phyloP scores from a whole-genome alignment of 2,329 filamentous ascomycete genomes.

The Achaetomium macrosporum region DNA sequence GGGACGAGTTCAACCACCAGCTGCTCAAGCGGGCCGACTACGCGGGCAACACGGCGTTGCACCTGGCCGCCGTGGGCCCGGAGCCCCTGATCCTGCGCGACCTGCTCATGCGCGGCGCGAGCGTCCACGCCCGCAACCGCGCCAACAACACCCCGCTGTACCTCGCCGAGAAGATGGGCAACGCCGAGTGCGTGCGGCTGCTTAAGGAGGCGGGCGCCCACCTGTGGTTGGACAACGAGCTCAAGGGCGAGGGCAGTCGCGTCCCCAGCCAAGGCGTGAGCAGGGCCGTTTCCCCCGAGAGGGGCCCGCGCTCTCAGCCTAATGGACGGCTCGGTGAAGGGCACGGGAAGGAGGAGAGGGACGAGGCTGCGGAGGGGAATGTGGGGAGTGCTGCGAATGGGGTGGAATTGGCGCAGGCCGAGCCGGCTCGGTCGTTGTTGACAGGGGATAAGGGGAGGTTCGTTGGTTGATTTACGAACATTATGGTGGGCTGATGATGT shows the following conservation, averaged over 20 bases:
- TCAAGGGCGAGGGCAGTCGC: constrained; percentile 18
- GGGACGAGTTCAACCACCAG: constrained; percentile 47
- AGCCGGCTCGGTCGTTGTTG: constrained; percentile 1
- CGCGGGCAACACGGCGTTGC: constrained; percentile 67
- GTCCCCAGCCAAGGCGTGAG: constrained; percentile 6
- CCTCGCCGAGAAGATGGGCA: constrained; percentile 54
- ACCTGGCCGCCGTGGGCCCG: constrained; percentile 52
- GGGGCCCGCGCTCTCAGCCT: neutral
- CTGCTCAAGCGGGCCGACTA: constrained; percentile 74
- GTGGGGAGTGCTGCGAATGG: neutral
- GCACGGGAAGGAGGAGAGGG: neutral
- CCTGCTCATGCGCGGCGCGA: constrained; percentile 56
- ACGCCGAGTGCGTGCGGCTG: constrained; percentile 46
- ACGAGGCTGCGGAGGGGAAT: neutral
- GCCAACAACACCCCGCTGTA: constrained; percentile 62
- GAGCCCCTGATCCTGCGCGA: constrained; percentile 51
- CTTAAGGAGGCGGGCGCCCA: constrained; percentile 54
- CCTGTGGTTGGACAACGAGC: constrained; percentile 47
- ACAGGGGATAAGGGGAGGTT: constrained; percentile 9
- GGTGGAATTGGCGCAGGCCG: neutral
- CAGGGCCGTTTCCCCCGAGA: constrained; percentile 7
- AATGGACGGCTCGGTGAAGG: neutral
- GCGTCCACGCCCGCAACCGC: constrained; percentile 59
- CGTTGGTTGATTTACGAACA: constrained; percentile 6
- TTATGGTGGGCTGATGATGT: no score